phyloP scores from a whole-genome alignment of 2,329 filamentous ascomycete genomes.

The Boeremia exigua region DNA sequence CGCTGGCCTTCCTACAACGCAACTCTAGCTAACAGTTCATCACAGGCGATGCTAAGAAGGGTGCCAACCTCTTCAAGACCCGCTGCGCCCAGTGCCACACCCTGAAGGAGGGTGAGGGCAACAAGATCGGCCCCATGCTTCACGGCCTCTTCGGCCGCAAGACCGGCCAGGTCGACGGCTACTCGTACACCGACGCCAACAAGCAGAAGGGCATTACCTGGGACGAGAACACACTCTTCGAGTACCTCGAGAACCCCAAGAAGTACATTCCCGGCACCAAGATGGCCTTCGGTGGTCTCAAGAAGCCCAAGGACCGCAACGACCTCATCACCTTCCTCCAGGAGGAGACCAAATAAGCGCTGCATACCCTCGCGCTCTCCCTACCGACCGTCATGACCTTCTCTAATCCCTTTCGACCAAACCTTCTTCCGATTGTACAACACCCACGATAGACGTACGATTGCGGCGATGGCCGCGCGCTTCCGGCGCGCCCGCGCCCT shows the following conservation, averaged over 20 bases:
- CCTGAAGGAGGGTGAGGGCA: slow-evolving; percentile 84
- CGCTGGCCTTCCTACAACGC: slow-evolving; percentile 1
- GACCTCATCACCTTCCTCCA: slow-evolving; percentile 91
- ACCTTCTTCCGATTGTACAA: slow-evolving; percentile 44
- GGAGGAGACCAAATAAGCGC: slow-evolving; percentile 71
- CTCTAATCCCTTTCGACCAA: slow-evolving; percentile 33
- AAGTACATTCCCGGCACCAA: slow-evolving; percentile 99
- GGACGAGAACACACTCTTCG: slow-evolving; percentile 86
- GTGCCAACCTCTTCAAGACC: slow-evolving; percentile 98
- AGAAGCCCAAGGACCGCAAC: slow-evolving; percentile 99
- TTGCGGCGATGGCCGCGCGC: slow-evolving; percentile 33
- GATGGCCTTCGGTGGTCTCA: slow-evolving; percentile 99
- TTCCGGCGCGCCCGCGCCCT: slow-evolving; percentile 31
- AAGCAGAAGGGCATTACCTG: slow-evolving; percentile 93
- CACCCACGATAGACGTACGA: slow-evolving; percentile 51
- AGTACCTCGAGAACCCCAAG: slow-evolving; percentile 99
- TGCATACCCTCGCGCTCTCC: slow-evolving; percentile 28
- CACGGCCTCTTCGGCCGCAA: slow-evolving; percentile 98
- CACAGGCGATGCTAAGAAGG: slow-evolving; percentile 90
- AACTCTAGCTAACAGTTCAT: slow-evolving; percentile 30
- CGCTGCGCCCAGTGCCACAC: slow-evolving; percentile 99
- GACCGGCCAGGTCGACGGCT: slow-evolving; percentile 88
- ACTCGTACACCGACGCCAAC: slow-evolving; percentile 99
- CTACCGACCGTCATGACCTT: slow-evolving; percentile 36
- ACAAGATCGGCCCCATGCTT: slow-evolving; percentile 98